Evolutionary conservation across 169 alveolate species (phyloP), one percentile per base, ranked within the genome.

Genomic region (Neospora caninum): DNA sequence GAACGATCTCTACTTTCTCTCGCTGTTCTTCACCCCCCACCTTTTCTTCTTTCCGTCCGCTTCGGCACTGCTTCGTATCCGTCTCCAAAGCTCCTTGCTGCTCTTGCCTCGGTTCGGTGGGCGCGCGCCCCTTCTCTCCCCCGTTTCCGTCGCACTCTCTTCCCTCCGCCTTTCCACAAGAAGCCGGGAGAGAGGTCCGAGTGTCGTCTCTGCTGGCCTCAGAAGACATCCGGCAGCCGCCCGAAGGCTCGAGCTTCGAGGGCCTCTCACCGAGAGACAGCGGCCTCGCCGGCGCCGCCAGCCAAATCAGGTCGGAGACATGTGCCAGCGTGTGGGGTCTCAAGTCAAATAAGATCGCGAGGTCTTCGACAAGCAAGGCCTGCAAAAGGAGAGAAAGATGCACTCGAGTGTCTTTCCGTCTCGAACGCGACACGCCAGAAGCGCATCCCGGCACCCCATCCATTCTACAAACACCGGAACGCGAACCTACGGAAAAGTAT

Each of bases 361-460:
- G 67, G 64, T 88, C 92, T 42, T 88, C 92, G 67, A 88, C 84
- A 9, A 88, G 67, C 92, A 88, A 41, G 67, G 70, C 84, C 92
- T 88, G 92, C 39, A 34, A 25, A 34, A 6, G 43, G n/a, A 34
- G 41, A 69, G 70, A 69, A 22, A n/a, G 36, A 69, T n/a, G 38
- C 80, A 69, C 36, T 31, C 80, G 0, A 18, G 38, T 16, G 31
- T 69, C 25, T 69, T 31, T n/a, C n/a, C n/a, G n/a, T n/a, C n/a
- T n/a, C n/a, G n/a, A n/a, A n/a, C n/a, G n/a, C n/a, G n/a, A n/a
- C n/a, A n/a, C n/a, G n/a, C n/a, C n/a, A n/a, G n/a, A n/a, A n/a
- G n/a, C n/a, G n/a, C n/a, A n/a, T n/a, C n/a, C n/a, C n/a, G n/a
- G n/a, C n/a, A n/a, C n/a, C n/a, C n/a, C n/a, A n/a, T n/a, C n/a